Conservation (phyloP, 768 basidiomycete species). For the Collybiopsis confluens region DNA sequence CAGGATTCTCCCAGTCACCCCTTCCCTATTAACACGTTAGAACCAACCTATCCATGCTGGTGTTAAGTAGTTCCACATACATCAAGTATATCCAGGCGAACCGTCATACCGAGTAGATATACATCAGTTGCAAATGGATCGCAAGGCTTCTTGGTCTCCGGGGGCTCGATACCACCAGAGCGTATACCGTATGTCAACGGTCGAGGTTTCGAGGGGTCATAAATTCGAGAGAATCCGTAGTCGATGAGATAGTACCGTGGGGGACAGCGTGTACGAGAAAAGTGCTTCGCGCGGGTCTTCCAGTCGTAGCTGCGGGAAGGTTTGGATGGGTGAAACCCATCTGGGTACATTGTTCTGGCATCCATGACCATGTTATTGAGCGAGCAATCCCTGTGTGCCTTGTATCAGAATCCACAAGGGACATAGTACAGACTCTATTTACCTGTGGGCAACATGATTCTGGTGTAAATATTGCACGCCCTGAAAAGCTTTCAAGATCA, state of each 20-base stretch:
- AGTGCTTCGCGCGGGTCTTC: constrained; percentile 10
- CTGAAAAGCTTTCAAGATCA: constrained; percentile 10
- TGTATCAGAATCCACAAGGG: background rate
- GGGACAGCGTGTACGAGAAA: constrained; percentile 23
- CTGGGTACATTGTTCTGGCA: background rate
- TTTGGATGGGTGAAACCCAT: background rate
- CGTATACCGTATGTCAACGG: constrained; percentile 26
- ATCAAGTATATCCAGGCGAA: constrained; percentile 14
- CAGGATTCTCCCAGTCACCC: background rate
- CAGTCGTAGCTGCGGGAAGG: background rate
- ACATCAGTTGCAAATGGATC: constrained; percentile 42
- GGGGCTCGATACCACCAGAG: constrained; percentile 37
- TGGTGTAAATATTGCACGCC: constrained; percentile 29
- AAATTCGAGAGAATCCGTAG: constrained; percentile 30
- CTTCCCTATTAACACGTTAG: background rate
- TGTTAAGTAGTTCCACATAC: background rate
- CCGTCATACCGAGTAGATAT: constrained; percentile 37
- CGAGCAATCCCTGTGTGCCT: background rate
- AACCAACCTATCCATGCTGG: background rate
- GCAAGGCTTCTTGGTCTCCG: constrained; percentile 27
- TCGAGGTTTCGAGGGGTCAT: constrained; percentile 20
- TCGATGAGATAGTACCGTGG: constrained; percentile 35
- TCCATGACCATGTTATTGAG: constrained; percentile 4
- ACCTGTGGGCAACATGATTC: constrained; percentile 21
- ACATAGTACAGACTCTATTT: background rate